Evolutionary conservation across 2,329 filamentous ascomycete species (phyloP).

Genomic region (Mariannaea elegans): DNA sequence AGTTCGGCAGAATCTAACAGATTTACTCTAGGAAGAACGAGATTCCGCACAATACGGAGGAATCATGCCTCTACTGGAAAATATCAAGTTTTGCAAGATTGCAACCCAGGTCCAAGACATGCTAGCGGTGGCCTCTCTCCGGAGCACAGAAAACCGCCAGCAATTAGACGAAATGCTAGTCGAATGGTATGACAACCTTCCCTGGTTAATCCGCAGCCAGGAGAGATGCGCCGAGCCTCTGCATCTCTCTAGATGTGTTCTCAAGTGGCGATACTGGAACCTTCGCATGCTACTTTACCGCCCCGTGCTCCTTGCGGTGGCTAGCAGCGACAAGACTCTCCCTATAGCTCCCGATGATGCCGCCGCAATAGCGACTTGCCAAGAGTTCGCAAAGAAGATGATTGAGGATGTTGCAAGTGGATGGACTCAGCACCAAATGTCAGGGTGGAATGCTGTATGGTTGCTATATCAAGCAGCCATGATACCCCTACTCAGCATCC

Average conservation of each 20-base stretch:
- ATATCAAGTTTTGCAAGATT: constrained; percentile 82
- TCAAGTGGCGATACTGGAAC: constrained; percentile 85
- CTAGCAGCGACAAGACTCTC: constrained; percentile 57
- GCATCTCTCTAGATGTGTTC: constrained; percentile 74
- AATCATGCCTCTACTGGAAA: constrained; percentile 77
- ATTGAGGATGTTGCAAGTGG: constrained; percentile 77
- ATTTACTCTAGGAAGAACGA: constrained; percentile 36
- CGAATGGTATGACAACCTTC: constrained; percentile 77
- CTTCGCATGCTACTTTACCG: constrained; percentile 79
- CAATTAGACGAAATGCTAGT: constrained; percentile 73
- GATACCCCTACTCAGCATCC: constrained; percentile 78
- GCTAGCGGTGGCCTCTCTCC: constrained; percentile 74
- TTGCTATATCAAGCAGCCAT: constrained; percentile 83
- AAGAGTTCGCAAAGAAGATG: constrained; percentile 73
- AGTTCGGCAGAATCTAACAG: no score
- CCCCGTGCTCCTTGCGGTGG: constrained; percentile 73
- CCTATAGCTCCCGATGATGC: constrained; percentile 69
- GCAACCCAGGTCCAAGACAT: constrained; percentile 80
- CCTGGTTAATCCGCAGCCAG: constrained; percentile 68
- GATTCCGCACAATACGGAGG: constrained; percentile 68
- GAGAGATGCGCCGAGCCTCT: constrained; percentile 76
- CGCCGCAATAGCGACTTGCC: constrained; percentile 72
- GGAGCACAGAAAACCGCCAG: constrained; percentile 71
- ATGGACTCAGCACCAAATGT: constrained; percentile 77
- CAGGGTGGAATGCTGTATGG: constrained; percentile 84